Evolutionary conservation across 2,329 filamentous ascomycete genomes (phyloP).

Genomic region (Botrytis squamosa): DNA sequence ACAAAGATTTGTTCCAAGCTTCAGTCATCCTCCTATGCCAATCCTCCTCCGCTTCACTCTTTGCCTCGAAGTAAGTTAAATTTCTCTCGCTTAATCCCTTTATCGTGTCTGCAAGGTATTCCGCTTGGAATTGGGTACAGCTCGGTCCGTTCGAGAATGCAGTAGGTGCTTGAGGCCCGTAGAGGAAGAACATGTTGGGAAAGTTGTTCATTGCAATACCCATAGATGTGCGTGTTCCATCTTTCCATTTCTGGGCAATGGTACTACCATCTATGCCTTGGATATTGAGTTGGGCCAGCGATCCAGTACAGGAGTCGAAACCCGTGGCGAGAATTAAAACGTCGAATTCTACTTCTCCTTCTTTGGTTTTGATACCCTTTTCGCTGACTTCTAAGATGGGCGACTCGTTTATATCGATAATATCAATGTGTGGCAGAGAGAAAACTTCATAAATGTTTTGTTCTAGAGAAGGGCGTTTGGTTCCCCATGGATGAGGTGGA

Average conservation of each 20-base stretch:
- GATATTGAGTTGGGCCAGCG: conserved; percentile 38
- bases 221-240: conserved; percentile 40
- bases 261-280: conserved; percentile 35
- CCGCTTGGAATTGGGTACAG: conserved; percentile 43
- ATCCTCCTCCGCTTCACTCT: conserved; percentile 36
- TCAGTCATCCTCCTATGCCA: conserved; percentile 39
- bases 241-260: conserved; percentile 40
- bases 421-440: conserved; percentile 46
- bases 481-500: conserved; percentile 47
- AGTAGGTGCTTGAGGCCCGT: conserved; percentile 45
- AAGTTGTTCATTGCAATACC: conserved; percentile 46
- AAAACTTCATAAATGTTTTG: conserved; percentile 51
- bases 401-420: conserved; percentile 47
- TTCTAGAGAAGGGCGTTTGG: conserved; percentile 49
- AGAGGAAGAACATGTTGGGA: conserved; percentile 50
- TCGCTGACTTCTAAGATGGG: conserved; percentile 44
- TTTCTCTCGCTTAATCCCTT: conserved; percentile 37
- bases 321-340: conserved; percentile 42
- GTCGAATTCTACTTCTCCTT: conserved; percentile 38
- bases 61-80: conserved; percentile 39
- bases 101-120: conserved; percentile 42
- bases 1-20: conserved; percentile 37
- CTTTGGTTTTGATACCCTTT: conserved; percentile 40
- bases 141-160: conserved; percentile 44
- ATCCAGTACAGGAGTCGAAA: conserved; percentile 41